Conservation (phyloP, 139 green algal genomes). For the Coelastrella sp. region DNA sequence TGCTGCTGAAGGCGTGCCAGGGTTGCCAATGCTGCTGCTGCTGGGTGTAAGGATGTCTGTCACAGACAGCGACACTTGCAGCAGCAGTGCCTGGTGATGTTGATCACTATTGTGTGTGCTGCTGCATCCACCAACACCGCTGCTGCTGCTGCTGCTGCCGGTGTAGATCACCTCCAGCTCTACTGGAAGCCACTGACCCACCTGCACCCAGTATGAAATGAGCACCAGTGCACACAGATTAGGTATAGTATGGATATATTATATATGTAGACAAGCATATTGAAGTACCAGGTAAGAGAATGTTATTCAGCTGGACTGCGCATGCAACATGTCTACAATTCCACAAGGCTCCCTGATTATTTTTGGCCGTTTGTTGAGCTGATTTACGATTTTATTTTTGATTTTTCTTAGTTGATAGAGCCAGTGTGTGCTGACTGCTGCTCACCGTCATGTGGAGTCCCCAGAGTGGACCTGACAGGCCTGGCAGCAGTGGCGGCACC, state of each 20-base stretch:
- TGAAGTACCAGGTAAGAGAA: neutral
- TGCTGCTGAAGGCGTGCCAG: neutral
- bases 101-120: neutral
- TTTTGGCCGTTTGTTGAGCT: too few relatives aligned
- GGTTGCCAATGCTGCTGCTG: slow-evolving; percentile 1
- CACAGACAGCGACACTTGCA: neutral
- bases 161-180: slow-evolving; percentile 8
- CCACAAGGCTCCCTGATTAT: too few relatives aligned
- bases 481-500: neutral
- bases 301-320: neutral
- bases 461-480: slow-evolving; percentile 20
- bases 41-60: neutral
- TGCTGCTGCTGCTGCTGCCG: slow-evolving; percentile 12
- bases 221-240: neutral
- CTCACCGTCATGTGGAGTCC: slow-evolving; percentile 37
- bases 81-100: neutral
- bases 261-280: neutral
- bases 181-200: slow-evolving; percentile 26
- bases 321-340: too few relatives aligned
- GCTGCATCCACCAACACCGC: neutral
- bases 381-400: too few relatives aligned
- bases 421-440: neutral
- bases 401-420: too few relatives aligned
- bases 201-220: neutral
- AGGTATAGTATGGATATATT: neutral